Conservation (phyloP, 73 alveolate species). For the Symbiodinium natans region DNA sequence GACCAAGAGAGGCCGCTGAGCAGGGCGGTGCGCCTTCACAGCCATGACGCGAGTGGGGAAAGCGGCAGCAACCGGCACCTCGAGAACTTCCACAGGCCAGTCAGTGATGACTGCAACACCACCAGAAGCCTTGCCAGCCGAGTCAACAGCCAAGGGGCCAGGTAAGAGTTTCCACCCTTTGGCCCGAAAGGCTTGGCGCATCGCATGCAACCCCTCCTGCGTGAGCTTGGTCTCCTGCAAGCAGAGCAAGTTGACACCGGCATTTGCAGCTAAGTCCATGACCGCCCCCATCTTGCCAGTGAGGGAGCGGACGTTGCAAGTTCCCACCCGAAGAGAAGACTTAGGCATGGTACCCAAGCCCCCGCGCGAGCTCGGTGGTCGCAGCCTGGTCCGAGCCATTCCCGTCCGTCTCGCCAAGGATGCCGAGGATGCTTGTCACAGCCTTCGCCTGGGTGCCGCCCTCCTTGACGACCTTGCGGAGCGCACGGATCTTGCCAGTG, state of each 20-base stretch:
- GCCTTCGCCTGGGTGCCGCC: constrained; percentile 5
- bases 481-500: not conserved
- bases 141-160: not conserved
- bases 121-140: not conserved
- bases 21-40: not conserved
- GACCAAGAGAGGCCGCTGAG: not conserved
- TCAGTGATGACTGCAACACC: not conserved
- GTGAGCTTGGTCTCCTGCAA: not conserved
- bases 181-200: not conserved
- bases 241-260: not conserved
- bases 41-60: not conserved
- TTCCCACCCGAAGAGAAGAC: constrained; percentile 7
- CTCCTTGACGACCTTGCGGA: not conserved
- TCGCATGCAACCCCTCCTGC: not conserved
- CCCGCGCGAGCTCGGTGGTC: not conserved
- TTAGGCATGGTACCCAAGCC: not conserved
- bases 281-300: constrained; percentile 1
- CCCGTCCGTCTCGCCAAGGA: not conserved
- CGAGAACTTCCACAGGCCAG: constrained; percentile 17
- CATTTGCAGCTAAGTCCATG: not conserved
- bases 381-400: not conserved
- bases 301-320: constrained; percentile 15
- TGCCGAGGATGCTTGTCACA: not conserved
- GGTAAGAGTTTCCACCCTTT: not conserved
- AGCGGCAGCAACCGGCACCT: not conserved